Conservation (phyloP, 202 grass and related monocot species). For the Schoenoplectus tabernaemontani region DNA sequence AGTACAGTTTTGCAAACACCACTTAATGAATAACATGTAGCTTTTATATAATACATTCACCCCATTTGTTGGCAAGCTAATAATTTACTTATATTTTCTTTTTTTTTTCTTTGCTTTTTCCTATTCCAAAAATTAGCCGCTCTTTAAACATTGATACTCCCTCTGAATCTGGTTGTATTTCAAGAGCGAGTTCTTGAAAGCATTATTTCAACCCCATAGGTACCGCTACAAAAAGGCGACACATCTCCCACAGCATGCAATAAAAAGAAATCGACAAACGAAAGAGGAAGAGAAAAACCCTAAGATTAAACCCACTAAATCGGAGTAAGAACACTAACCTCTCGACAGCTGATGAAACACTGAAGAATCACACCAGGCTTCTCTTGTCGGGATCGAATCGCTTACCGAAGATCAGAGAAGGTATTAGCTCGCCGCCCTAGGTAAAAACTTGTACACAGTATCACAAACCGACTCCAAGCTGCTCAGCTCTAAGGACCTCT, state of each 20-base stretch:
- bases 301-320: not conserved
- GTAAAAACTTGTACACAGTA: too few species aligned
- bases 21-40: too few species aligned
- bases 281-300: not conserved
- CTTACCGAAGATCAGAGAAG: not conserved
- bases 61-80: too few species aligned
- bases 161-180: not conserved
- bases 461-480: not conserved
- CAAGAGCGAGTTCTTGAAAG: not conserved
- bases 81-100: too few species aligned
- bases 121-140: too few species aligned
- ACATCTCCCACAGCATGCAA: not conserved
- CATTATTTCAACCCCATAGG: not conserved
- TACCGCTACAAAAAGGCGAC: not conserved
- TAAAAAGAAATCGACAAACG: not conserved
- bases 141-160: not conserved
- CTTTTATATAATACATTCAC: too few species aligned
- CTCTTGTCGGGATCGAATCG: not conserved
- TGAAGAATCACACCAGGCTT: not conserved
- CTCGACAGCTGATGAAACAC: not conserved
- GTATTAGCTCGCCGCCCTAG: not conserved
- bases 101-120: too few species aligned
- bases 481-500: not conserved
- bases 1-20: too few species aligned
- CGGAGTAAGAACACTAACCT: not conserved